Evolutionary conservation across 306 rosid genomes (phyloP).

Genomic region (Inga leiocalycina): DNA sequence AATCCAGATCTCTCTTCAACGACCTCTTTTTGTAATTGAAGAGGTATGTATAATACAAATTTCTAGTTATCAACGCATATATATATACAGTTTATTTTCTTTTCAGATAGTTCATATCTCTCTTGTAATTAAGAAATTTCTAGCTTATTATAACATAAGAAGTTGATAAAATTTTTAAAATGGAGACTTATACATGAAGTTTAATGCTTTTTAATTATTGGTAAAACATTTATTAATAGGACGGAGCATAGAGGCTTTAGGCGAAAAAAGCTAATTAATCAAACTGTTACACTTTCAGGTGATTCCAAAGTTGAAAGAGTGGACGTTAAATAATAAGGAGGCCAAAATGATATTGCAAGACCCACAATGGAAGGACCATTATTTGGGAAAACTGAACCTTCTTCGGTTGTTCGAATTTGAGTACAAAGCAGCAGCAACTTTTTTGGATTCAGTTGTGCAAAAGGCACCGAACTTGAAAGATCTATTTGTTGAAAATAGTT

Average conservation of each 20-base stretch:
- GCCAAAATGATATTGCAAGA: neutral
- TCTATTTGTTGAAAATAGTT: neutral
- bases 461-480: neutral
- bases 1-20: neutral
- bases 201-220: neutral
- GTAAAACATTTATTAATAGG: no score
- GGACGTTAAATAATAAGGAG: neutral
- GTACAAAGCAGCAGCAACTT: neutral
- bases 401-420: fast-evolving
- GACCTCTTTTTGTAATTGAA: neutral
- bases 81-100: neutral
- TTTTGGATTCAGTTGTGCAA: neutral
- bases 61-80: neutral
- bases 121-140: no score
- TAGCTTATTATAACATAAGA: no score
- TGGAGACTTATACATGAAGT: neutral
- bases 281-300: neutral
- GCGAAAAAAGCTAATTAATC: no score
- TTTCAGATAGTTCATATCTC: no score
- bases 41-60: neutral
- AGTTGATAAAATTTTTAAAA: no score
- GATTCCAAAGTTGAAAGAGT: neutral
- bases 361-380: neutral
- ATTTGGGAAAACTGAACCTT: neutral
- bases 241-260: no score